These are phyloP conservation scores for Alternaria incomplexa DNA, from an alignment of 2,329 filamentous ascomycete species.

Conservation along the genomic window DNA sequence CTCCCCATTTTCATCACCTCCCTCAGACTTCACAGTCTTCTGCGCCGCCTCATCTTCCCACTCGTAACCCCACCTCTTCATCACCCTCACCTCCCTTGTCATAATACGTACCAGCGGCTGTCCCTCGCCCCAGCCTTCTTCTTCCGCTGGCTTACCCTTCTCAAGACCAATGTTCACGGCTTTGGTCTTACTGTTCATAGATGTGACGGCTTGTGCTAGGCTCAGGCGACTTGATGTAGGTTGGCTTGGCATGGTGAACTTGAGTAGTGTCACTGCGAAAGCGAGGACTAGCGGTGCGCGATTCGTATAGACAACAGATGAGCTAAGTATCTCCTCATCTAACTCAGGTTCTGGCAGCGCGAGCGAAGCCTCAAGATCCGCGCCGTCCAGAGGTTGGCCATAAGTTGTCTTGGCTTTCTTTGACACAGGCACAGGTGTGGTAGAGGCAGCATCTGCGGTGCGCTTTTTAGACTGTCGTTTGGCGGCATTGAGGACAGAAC, in stretches of 20 bases:
- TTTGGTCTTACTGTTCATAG: conserved; percentile 78
- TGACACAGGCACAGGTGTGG: conserved; percentile 15
- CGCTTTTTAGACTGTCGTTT: conserved; percentile 65
- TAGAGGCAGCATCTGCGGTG: conserved; percentile 42
- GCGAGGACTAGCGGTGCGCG: conserved; percentile 82
- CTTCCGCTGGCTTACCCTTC: conserved; percentile 67
- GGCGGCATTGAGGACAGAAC: conserved; percentile 63
- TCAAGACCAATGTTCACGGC: conserved; percentile 77
- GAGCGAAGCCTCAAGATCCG: conserved; percentile 68
- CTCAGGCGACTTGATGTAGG: conserved; percentile 83
- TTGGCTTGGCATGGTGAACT: conserved; percentile 84
- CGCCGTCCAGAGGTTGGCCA: conserved; percentile 50
- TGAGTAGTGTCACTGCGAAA: conserved; percentile 75
- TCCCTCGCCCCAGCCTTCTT: conserved; percentile 75
- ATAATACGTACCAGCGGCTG: conserved; percentile 76
- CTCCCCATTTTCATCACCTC: conserved; percentile 22
- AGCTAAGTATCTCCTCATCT: conserved; percentile 66
- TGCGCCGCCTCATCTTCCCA: conserved; percentile 26
- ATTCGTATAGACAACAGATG: conserved; percentile 72
- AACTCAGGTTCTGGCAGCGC: conserved; percentile 61
- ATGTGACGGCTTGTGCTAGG: conserved; percentile 82
- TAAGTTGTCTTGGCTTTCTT: conserved; percentile 46
- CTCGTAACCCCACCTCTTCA: conserved; percentile 77
- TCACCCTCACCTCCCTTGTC: conserved; percentile 74
- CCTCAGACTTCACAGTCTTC: conserved; percentile 14